phyloP scores from a whole-genome alignment of 768 basidiomycete species.

The Tephrocybe sp. region DNA sequence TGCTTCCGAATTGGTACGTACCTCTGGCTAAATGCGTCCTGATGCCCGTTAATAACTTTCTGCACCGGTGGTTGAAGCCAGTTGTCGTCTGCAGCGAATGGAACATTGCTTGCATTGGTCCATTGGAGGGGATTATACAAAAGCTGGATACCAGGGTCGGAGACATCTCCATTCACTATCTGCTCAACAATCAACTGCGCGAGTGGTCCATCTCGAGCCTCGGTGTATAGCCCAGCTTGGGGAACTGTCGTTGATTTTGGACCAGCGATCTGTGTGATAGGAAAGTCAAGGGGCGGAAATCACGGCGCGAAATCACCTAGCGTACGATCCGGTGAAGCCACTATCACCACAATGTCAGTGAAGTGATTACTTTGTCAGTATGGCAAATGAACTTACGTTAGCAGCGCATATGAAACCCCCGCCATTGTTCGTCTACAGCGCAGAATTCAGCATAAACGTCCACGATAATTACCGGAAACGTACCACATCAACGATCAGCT shows the following conservation, averaged over 20 bases:
- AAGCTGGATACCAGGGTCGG: constrained; percentile 41
- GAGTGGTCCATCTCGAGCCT: constrained; percentile 43
- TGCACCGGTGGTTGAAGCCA: constrained; percentile 46
- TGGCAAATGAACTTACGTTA: constrained; percentile 37
- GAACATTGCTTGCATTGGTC: constrained; percentile 42
- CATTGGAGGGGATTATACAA: constrained; percentile 50
- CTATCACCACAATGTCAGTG: constrained; percentile 19
- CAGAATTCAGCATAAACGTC: not conserved
- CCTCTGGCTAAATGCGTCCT: constrained; percentile 52
- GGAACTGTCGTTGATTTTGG: constrained; percentile 49
- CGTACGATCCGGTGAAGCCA: constrained; percentile 46
- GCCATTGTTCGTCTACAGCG: constrained; percentile 43
- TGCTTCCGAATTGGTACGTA: constrained; percentile 11
- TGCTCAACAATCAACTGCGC: constrained; percentile 47
- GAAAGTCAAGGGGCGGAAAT: constrained; percentile 1
- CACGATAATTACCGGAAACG: constrained; percentile 16
- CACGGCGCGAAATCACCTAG: constrained; percentile 2
- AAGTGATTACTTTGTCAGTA: not conserved
- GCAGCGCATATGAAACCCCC: constrained; percentile 59
- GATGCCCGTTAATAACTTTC: constrained; percentile 41
- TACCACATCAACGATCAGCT: constrained; percentile 59
- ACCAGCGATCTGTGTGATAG: constrained; percentile 40
- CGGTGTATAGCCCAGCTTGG: constrained; percentile 53
- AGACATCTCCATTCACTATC: constrained; percentile 32
- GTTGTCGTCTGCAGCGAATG: constrained; percentile 36